These are phyloP conservation scores for Parmelia sp. DNA, from an alignment of 495 filamentous ascomycete genomes.

Conservation along the genomic window DNA sequence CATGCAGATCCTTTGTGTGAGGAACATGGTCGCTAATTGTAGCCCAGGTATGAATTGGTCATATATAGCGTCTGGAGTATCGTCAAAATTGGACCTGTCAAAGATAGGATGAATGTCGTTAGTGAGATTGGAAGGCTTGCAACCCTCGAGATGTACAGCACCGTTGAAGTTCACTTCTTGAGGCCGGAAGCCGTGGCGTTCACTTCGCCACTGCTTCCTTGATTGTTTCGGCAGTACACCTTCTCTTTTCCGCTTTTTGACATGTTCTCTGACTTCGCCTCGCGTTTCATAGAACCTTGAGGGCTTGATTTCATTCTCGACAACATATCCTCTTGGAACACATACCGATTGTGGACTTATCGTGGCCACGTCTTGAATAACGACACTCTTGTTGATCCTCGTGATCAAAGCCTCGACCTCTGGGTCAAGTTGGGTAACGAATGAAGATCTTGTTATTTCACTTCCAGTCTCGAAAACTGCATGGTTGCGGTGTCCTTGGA, in stretches of 20 bases:
- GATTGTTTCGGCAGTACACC: constrained; percentile 11
- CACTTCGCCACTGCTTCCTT: background rate
- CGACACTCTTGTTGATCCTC: constrained; percentile 17
- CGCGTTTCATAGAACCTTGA: constrained; percentile 18
- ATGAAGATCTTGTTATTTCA: background rate
- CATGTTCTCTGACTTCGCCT: constrained; percentile 14
- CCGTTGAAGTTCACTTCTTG: constrained; percentile 27
- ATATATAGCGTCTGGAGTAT: constrained; percentile 25
- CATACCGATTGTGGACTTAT: constrained; percentile 14
- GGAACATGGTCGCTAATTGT: constrained; percentile 25
- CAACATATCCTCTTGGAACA: constrained; percentile 22
- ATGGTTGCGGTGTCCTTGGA: background rate
- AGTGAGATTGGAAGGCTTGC: constrained; percentile 25
- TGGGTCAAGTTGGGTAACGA: background rate
- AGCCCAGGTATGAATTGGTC: constrained; percentile 26
- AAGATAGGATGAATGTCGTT: constrained; percentile 28
- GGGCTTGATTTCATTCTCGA: constrained; percentile 16
- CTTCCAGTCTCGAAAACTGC: background rate
- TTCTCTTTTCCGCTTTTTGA: constrained; percentile 26
- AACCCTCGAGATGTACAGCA: constrained; percentile 30
- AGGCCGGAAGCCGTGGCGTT: constrained; percentile 22
- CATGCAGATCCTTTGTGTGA: constrained; percentile 26
- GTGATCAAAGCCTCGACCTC: constrained; percentile 21
- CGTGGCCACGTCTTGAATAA: constrained; percentile 17
- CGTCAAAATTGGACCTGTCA: constrained; percentile 22